These are phyloP conservation scores for Gastrolobium bilobum DNA, from an alignment of 306 rosid species.

Conservation along the genomic window DNA sequence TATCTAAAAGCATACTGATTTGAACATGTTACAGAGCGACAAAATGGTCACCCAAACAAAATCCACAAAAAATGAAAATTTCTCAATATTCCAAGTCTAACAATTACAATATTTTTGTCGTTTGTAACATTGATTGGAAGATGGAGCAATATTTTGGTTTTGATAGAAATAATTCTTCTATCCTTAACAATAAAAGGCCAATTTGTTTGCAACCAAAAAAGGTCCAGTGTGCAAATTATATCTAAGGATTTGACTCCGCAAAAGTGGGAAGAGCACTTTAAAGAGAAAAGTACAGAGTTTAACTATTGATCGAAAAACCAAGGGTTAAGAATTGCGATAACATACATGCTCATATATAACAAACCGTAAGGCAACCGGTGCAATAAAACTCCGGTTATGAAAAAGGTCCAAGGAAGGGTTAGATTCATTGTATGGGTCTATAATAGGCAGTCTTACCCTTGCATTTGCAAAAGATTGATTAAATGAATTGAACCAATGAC, in stretches of 20 bases:
- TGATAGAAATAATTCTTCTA: neutral
- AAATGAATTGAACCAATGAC: too few relatives aligned
- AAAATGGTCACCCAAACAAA: conserved; percentile 9
- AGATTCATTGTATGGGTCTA: too few relatives aligned
- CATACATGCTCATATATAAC: neutral
- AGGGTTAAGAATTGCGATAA: neutral
- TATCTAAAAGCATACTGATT: conserved; percentile 2
- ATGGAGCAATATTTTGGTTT: neutral
- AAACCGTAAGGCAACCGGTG: too few relatives aligned
- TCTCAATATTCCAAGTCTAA: conserved; percentile 13
- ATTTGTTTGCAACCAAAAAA: conserved; percentile 22
- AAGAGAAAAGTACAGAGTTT: neutral
- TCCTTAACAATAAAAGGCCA: conserved; percentile 19
- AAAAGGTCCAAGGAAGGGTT: too few relatives aligned
- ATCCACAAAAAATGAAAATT: conserved; percentile 16
- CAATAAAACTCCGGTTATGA: too few relatives aligned
- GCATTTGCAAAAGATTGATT: too few relatives aligned
- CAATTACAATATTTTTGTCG: conserved; percentile 2
- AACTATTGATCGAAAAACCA: conserved; percentile 15
- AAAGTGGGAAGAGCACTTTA: neutral
- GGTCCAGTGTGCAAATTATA: neutral
- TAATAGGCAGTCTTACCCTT: too few relatives aligned
- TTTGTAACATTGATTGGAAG: neutral
- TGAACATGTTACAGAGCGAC: neutral
- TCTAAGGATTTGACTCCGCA: conserved; percentile 10